Evolutionary conservation across 148 eudicot species (phyloP), one percentile per base, ranked within the genome.

Genomic region (Hydrangea macrophylla): DNA sequence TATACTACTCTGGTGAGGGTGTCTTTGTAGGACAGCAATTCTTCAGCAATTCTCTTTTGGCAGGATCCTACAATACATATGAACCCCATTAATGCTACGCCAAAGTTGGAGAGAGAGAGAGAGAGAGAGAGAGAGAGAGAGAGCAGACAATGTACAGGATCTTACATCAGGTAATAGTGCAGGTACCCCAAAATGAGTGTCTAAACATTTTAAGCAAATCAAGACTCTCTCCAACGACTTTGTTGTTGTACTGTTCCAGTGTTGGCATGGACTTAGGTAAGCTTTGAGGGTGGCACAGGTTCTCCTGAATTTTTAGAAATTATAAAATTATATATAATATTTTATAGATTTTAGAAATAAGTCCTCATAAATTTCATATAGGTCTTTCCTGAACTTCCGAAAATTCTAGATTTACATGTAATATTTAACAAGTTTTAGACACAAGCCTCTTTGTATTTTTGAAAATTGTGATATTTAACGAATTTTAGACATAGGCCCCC

Each of bases 161-260:
- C 86, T 83, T 83, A 92, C 95, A 71, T 82, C 70, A 20, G 92
- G 88, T 36, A 78, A 73, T 5, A 92, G 85, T 30, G 87, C 42
- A 54, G 88, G 97, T 24, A 90, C 95, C 80, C 85, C 85, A 69
- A 92, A 92, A 80, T 88, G 80, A 35, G 60, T 60, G 35, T 92
- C 92, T 1, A 92, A 13, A 66, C 83, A 92, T n/a, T 73, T 82
- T 86, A 25, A 91, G 36, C 74, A 91, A 79, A 66, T 86, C 94
- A 64, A 91, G 76, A 44, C 94, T 91, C 72, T 91, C 94, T 64
- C 85, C 88, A n/a, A 58, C 79, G 33, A 88, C 58, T 71, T 83
- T 72, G 50, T 78, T 80, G 67, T 88, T 76, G 83, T n/a, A n/a
- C n/a, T 88, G 87, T 65, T 91, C 97, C 78, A 91, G 75, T 32